Conservation (phyloP, 2,329 filamentous ascomycete species). For the Talaromyces sp. region DNA sequence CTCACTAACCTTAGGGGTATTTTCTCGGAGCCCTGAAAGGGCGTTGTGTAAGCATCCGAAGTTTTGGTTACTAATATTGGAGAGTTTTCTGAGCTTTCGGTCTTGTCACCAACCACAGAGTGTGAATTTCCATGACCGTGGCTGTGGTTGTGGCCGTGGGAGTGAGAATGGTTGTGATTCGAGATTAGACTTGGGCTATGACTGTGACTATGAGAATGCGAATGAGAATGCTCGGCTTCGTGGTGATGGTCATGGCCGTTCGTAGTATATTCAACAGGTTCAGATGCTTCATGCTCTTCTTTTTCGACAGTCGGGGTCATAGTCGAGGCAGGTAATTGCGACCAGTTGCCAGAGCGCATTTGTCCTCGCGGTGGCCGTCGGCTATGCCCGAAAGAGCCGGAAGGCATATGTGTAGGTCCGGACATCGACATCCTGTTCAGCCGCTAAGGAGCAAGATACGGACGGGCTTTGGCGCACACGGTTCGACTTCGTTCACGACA, state of each 20-base stretch:
- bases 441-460: not conserved
- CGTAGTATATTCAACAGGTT: slow-evolving; percentile 20
- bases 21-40: slow-evolving; percentile 14
- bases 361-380: slow-evolving; percentile 33
- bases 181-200: slow-evolving; percentile 14
- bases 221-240: slow-evolving; percentile 21
- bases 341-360: slow-evolving; percentile 31
- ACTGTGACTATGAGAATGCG: slow-evolving; percentile 29
- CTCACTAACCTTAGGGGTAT: slow-evolving; percentile 13
- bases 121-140: slow-evolving; percentile 4
- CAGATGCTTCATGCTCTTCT: slow-evolving; percentile 23
- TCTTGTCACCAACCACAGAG: not conserved
- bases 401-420: slow-evolving; percentile 28
- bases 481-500: slow-evolving; percentile 3
- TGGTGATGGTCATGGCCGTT: slow-evolving; percentile 28
- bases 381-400: slow-evolving; percentile 25
- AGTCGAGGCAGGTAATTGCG: slow-evolving; percentile 25
- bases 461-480: not conserved
- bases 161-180: slow-evolving; percentile 33
- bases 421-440: slow-evolving; percentile 31
- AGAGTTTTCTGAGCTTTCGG: not conserved
- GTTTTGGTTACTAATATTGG: slow-evolving; percentile 11
- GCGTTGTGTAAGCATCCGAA: slow-evolving; percentile 15
- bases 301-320: slow-evolving; percentile 23
- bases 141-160: slow-evolving; percentile 30